phyloP scores from a whole-genome alignment of 257 asterid species.

The Plantago major region DNA sequence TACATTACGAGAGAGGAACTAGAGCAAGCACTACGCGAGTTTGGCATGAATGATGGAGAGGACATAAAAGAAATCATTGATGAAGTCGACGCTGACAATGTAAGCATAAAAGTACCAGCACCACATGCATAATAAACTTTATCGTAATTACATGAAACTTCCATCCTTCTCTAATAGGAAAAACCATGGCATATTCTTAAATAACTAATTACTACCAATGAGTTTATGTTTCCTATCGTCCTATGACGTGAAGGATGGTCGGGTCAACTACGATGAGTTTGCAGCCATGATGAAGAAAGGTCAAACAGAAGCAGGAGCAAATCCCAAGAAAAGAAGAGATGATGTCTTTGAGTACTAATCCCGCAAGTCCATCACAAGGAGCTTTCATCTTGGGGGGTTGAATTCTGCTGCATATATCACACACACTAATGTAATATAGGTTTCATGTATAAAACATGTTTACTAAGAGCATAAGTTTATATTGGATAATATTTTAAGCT shows the following conservation, averaged over 20 bases:
- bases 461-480: conserved; percentile 12
- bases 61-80: conserved; percentile 66
- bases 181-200: not conserved
- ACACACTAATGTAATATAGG: conserved; percentile 19
- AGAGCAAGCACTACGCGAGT: conserved; percentile 75
- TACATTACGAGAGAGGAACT: conserved; percentile 73
- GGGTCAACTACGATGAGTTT: conserved; percentile 77
- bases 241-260: conserved; percentile 57
- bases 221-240: not conserved
- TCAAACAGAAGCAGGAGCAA: conserved; percentile 52
- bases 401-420: conserved; percentile 12
- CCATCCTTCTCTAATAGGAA: not conserved
- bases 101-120: conserved; percentile 22
- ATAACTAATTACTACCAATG: not conserved
- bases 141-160: not conserved
- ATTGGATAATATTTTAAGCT: conserved; percentile 15
- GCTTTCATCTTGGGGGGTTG: conserved; percentile 17
- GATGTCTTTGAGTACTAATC: conserved; percentile 31
- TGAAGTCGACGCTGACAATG: conserved; percentile 75
- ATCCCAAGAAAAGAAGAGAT: conserved; percentile 67
- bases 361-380: conserved; percentile 12
- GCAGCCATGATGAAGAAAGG: conserved; percentile 93
- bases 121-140: not conserved
- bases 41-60: conserved; percentile 62
- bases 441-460: conserved; percentile 20